phyloP scores from a whole-genome alignment of 1,284 basidiomycete species.

The Malassezia yamatoensis region DNA sequence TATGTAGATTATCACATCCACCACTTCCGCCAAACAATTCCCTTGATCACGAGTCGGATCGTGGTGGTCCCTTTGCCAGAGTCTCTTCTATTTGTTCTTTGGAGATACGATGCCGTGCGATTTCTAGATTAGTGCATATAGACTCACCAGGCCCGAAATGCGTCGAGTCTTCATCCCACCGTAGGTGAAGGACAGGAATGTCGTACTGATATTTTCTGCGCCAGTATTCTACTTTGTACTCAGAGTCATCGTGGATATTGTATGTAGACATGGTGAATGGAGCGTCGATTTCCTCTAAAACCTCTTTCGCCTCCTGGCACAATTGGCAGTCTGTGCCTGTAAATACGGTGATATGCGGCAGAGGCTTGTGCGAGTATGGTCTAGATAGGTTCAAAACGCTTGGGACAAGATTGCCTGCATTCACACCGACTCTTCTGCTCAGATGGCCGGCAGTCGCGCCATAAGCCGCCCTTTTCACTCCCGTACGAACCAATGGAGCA shows the following conservation, averaged over 20 bases:
- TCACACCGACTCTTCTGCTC: no score
- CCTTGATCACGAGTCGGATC: no score
- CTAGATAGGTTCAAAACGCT: background rate
- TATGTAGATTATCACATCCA: no score
- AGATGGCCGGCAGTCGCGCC: no score
- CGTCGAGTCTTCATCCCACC: slow-evolving; percentile 5
- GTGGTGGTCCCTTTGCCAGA: slow-evolving; percentile 2
- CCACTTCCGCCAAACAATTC: no score
- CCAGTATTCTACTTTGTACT: slow-evolving; percentile 31
- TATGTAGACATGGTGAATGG: slow-evolving; percentile 30
- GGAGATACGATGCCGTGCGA: slow-evolving; percentile 13
- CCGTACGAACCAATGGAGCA: no score
- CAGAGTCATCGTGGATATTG: slow-evolving; percentile 40
- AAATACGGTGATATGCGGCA: slow-evolving; percentile 30
- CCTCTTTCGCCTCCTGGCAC: slow-evolving; percentile 34
- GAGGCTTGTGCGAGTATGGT: background rate
- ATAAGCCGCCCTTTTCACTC: no score
- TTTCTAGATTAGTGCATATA: background rate
- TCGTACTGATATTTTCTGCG: slow-evolving; percentile 45
- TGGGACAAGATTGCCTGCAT: background rate
- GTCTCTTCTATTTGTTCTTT: background rate
- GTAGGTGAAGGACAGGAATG: slow-evolving; percentile 41
- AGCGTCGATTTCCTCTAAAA: slow-evolving; percentile 18
- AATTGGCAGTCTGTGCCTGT: slow-evolving; percentile 42
- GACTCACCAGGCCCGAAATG: background rate